Percentiles rank a stretch among this genome's conserved stretches.
Conservation (phyloP, 345 rosid genomes). For the Eucalyptus coolabah region DNA sequence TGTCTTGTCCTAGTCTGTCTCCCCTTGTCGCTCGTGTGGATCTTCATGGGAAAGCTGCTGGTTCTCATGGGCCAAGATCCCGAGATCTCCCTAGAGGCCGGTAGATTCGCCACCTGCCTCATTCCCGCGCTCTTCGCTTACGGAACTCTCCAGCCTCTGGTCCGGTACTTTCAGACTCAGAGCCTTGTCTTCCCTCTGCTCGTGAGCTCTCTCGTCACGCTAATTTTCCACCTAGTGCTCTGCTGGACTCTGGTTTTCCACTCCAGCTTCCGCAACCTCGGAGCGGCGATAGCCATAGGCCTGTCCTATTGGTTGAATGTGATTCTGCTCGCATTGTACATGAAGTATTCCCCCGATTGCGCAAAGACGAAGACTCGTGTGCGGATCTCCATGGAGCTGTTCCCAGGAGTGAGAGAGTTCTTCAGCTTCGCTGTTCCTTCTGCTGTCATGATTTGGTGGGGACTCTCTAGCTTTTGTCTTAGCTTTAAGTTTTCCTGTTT, state of each 20-base stretch:
- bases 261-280: constrained; percentile 9
- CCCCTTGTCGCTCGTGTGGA: constrained; percentile 22
- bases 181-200: constrained; percentile 26
- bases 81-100: constrained; percentile 16
- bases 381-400: constrained; percentile 6
- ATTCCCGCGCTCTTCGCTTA: constrained; percentile 29
- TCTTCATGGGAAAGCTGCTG: constrained; percentile 18
- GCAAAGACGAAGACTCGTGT: constrained; percentile 9
- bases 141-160: constrained; percentile 22
- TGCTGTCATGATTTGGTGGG: constrained; percentile 33
- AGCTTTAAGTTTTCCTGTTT: background rate
- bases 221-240: constrained; percentile 14
- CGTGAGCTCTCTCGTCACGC: constrained; percentile 9
- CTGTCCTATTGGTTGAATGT: constrained; percentile 27
- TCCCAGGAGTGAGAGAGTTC: constrained; percentile 16
- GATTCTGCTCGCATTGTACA: constrained; percentile 11
- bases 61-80: constrained; percentile 32
- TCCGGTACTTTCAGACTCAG: constrained; percentile 28
- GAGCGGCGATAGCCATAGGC: constrained; percentile 20
- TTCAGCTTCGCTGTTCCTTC: constrained; percentile 34
- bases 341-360: constrained; percentile 21
- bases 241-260: constrained; percentile 26
- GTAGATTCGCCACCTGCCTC: constrained; percentile 17
- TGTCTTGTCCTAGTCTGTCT: constrained; percentile 7
- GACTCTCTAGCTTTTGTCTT: background rate